These are phyloP conservation scores for Gnomoniopsis smithogilvyi DNA, from an alignment of 2,329 filamentous ascomycete species.

Conservation along the genomic window DNA sequence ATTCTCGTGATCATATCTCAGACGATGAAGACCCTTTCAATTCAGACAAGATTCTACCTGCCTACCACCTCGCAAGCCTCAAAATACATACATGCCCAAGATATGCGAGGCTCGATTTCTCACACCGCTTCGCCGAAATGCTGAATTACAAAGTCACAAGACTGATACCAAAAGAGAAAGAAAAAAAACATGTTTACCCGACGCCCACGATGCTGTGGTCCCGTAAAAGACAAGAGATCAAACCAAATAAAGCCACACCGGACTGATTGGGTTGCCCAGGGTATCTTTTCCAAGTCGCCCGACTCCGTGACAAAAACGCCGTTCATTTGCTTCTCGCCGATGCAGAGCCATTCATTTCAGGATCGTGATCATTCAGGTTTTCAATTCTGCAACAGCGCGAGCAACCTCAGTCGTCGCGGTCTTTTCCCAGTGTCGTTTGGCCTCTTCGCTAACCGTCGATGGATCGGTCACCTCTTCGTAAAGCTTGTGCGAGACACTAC, in stretches of 20 bases:
- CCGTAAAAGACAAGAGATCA: background rate
- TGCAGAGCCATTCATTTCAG: constrained; percentile 18
- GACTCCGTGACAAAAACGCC: constrained; percentile 21
- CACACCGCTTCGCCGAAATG: constrained; percentile 3
- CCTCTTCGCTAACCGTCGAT: constrained; percentile 59
- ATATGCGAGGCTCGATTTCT: constrained; percentile 4
- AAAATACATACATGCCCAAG: constrained; percentile 9
- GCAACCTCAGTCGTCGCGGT: constrained; percentile 77
- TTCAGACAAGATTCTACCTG: constrained; percentile 10
- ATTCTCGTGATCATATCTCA: background rate
- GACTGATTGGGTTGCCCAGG: constrained; percentile 15
- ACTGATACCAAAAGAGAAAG: background rate
- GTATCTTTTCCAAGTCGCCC: constrained; percentile 24
- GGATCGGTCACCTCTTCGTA: constrained; percentile 66
- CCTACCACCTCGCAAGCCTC: constrained; percentile 7
- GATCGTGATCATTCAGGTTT: constrained; percentile 35
- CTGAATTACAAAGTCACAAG: constrained; percentile 1
- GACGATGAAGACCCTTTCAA: constrained; percentile 3
- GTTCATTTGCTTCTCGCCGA: constrained; percentile 13
- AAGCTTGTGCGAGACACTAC: constrained; percentile 80
- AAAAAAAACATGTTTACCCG: constrained; percentile 7
- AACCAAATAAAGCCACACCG: constrained; percentile 12
- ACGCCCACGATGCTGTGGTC: constrained; percentile 10
- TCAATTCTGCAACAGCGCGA: constrained; percentile 62
- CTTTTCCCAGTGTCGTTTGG: constrained; percentile 69